A percentile compares a stretch with the other conserved stretches of the same genome.
phyloP scores from a whole-genome alignment of 192 early-diverging fungal species.

The Thamnidium elegans region DNA sequence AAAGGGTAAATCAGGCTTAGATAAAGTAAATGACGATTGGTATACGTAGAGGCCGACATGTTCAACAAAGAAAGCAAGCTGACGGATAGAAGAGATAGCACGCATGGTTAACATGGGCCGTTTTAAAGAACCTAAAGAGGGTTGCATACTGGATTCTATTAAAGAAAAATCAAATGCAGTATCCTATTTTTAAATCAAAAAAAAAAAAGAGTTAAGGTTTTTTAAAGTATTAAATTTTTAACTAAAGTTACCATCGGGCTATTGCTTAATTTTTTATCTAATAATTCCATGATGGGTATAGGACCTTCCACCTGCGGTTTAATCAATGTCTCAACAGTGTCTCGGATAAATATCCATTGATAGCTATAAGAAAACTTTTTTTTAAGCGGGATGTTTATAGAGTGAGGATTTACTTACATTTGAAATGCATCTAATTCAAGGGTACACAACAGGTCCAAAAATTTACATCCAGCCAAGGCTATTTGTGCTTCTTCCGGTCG shows the following conservation, averaged over 20 bases:
- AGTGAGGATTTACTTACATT: conserved; percentile 53
- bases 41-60: conserved; percentile 74
- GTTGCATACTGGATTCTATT: conserved; percentile 1
- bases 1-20: conserved; percentile 71
- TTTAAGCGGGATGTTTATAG: background rate
- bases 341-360: conserved; percentile 94
- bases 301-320: conserved; percentile 46
- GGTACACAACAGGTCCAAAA: conserved; percentile 78
- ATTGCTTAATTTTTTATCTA: conserved; percentile 51
- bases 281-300: conserved; percentile 63
- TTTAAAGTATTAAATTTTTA: too few relatives aligned
- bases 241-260: background rate
- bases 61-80: conserved; percentile 77
- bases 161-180: background rate
- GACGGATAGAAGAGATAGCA: conserved; percentile 59
- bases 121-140: conserved; percentile 42
- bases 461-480: conserved; percentile 84
- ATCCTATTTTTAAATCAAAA: conserved; percentile 12
- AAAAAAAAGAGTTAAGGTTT: background rate
- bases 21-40: conserved; percentile 65
- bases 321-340: conserved; percentile 71
- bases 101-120: conserved; percentile 76
- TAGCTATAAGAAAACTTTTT: conserved; percentile 61
- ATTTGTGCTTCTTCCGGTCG: conserved; percentile 64
- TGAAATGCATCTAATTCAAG: conserved; percentile 83